Conservation (phyloP, 352 stramenopile species). For the Globisporangium ultimum region DNA sequence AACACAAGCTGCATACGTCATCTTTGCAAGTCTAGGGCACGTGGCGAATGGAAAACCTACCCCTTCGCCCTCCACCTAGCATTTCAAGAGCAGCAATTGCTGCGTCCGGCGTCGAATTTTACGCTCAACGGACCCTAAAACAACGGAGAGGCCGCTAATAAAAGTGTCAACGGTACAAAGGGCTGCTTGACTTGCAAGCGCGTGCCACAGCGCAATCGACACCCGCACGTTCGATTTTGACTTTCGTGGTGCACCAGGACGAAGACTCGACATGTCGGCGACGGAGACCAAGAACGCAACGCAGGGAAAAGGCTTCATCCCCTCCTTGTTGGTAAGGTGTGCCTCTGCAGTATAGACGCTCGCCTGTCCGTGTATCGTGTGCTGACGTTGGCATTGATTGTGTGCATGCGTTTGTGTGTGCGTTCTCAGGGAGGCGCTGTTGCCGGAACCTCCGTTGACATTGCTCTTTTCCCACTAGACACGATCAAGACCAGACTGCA, state of each 20-base stretch:
- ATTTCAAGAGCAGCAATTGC: too few species aligned
- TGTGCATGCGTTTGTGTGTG: neutral
- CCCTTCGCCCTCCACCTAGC: neutral
- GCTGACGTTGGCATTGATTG: neutral
- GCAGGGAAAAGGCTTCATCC: slow-evolving; percentile 59
- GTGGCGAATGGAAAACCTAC: neutral
- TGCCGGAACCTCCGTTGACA: slow-evolving; percentile 96
- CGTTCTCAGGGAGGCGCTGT: slow-evolving; percentile 84
- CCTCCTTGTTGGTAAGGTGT: slow-evolving; percentile 50
- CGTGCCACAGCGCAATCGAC: neutral
- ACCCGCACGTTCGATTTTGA: slow-evolving; percentile 1
- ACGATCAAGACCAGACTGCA: slow-evolving; percentile 99
- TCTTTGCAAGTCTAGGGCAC: neutral
- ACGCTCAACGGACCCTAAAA: neutral
- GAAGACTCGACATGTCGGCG: slow-evolving; percentile 8
- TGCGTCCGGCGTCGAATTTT: too few species aligned
- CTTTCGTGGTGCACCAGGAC: slow-evolving; percentile 2
- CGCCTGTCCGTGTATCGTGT: too few species aligned
- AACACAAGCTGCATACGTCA: neutral
- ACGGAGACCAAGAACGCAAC: slow-evolving; percentile 21
- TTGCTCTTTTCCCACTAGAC: slow-evolving; percentile 98
- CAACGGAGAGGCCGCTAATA: neutral
- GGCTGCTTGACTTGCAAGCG: neutral
- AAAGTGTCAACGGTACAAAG: neutral
- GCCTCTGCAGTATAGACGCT: neutral